Conservation (phyloP, 164 flowering plant species). For the Annona squamosa region DNA sequence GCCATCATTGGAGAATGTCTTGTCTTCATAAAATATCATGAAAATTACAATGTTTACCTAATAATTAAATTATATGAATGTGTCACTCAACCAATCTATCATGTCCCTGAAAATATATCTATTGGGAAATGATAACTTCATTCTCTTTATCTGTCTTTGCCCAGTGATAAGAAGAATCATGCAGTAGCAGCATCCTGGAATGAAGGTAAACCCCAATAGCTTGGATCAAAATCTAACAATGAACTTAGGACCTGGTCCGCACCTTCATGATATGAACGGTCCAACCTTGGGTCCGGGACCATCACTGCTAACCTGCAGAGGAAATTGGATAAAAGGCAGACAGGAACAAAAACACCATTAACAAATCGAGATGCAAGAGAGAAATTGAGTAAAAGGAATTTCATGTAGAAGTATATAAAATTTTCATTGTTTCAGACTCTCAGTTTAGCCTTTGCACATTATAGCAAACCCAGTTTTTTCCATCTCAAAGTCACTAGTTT, state of each 20-base stretch:
- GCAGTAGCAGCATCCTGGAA: constrained; percentile 31
- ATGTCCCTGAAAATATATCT: neutral
- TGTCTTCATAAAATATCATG: neutral
- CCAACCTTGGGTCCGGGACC: constrained; percentile 93
- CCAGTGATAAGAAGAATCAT: neutral
- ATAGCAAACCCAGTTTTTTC: no score
- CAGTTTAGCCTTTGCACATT: no score
- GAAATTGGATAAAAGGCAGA: neutral
- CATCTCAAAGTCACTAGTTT: no score
- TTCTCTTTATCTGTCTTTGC: no score
- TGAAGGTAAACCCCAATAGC: constrained; percentile 77
- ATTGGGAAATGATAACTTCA: no score
- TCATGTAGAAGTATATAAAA: neutral
- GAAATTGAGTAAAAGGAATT: no score
- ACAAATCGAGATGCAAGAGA: neutral
- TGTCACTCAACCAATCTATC: neutral
- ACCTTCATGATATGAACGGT: constrained; percentile 43
- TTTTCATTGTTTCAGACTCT: neutral
- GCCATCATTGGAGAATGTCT: neutral
- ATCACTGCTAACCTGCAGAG: constrained; percentile 66
- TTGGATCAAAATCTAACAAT: constrained; percentile 63
- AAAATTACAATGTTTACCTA: neutral
- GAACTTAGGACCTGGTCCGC: constrained; percentile 78
- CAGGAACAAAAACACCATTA: neutral
- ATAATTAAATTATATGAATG: no score